Evolutionary conservation across 2,329 filamentous ascomycete species (phyloP).

Genomic region (Arthroderma sp.): DNA sequence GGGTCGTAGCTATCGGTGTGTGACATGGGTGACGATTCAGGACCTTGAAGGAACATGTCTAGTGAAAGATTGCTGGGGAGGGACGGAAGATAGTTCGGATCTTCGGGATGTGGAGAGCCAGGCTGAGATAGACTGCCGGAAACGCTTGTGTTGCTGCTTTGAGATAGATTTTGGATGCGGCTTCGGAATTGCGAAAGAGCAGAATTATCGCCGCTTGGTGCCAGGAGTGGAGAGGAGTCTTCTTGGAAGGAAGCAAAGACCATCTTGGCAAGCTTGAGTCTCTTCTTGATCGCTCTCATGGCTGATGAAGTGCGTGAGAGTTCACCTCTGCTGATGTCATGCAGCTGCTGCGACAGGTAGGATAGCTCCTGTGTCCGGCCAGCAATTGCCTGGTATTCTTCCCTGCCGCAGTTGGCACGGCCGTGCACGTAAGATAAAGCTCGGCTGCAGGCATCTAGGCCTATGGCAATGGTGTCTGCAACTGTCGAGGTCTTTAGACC

Average conservation of each 20-base stretch:
- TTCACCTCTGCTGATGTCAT: constrained; percentile 6
- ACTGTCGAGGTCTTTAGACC: constrained; percentile 3
- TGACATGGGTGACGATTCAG: constrained; percentile 2
- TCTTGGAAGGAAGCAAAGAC: constrained; percentile 3
- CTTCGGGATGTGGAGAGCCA: constrained; percentile 3
- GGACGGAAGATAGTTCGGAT: not conserved
- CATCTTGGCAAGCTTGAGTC: constrained; percentile 4
- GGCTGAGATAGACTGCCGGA: constrained; percentile 4
- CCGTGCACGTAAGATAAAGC: constrained; percentile 6
- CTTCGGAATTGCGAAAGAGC: constrained; percentile 3
- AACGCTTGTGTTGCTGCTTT: constrained; percentile 6
- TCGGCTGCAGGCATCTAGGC: constrained; percentile 6
- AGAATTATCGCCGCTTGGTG: not conserved
- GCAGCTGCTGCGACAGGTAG: constrained; percentile 3
- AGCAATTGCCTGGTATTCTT: constrained; percentile 4
- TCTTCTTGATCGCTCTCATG: constrained; percentile 6
- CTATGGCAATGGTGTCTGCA: constrained; percentile 2
- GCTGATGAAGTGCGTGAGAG: constrained; percentile 2
- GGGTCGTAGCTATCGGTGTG: constrained; percentile 3
- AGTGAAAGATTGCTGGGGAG: constrained; percentile 5
- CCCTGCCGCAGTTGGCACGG: not conserved
- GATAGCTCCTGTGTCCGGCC: constrained; percentile 1
- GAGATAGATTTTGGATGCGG: constrained; percentile 3
- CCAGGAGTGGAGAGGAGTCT: constrained; percentile 1
- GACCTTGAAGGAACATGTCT: constrained; percentile 6